Evolutionary conservation across 139 green algal species (phyloP).

Genomic region (Ostreobium quekettii): DNA sequence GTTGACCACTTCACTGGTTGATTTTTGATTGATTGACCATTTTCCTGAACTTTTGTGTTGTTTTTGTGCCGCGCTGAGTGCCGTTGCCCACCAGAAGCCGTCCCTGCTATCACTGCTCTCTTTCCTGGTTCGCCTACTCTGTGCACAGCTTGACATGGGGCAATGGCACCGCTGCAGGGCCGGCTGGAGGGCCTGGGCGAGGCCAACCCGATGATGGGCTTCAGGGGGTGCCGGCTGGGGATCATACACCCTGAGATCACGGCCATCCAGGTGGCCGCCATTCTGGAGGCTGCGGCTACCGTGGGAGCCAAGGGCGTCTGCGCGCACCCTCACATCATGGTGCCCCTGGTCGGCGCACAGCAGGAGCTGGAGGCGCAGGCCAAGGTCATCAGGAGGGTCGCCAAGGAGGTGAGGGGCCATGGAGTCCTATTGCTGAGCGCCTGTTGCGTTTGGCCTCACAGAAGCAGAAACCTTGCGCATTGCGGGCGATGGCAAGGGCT

Average conservation of each 20-base stretch:
- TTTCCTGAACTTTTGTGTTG: no score
- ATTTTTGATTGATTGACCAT: no score
- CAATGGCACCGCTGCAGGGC: slow-evolving; percentile 33
- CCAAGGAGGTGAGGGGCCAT: slow-evolving; percentile 22
- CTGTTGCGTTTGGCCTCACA: no score
- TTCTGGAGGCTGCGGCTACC: slow-evolving; percentile 73
- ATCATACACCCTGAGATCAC: slow-evolving; percentile 84
- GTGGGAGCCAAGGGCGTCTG: slow-evolving; percentile 37
- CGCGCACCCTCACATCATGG: slow-evolving; percentile 79
- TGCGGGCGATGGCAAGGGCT: no score
- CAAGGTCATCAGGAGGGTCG: slow-evolving; percentile 36
- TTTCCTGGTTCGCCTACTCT: no score
- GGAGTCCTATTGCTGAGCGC: no score
- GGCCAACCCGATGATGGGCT: slow-evolving; percentile 80
- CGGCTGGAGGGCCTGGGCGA: slow-evolving; percentile 67
- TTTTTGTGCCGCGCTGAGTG: no score
- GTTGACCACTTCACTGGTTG: no score
- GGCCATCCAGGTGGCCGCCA: slow-evolving; percentile 54
- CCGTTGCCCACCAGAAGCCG: no score
- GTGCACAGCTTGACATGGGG: no score
- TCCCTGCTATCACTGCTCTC: no score
- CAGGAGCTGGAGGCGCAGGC: slow-evolving; percentile 59
- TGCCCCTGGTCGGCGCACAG: slow-evolving; percentile 73
- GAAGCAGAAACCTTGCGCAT: no score
- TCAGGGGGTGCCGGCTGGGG: slow-evolving; percentile 80